Conservation (phyloP, 371 early-diverging fungal species). For the Basidiobolus heterosporus region DNA sequence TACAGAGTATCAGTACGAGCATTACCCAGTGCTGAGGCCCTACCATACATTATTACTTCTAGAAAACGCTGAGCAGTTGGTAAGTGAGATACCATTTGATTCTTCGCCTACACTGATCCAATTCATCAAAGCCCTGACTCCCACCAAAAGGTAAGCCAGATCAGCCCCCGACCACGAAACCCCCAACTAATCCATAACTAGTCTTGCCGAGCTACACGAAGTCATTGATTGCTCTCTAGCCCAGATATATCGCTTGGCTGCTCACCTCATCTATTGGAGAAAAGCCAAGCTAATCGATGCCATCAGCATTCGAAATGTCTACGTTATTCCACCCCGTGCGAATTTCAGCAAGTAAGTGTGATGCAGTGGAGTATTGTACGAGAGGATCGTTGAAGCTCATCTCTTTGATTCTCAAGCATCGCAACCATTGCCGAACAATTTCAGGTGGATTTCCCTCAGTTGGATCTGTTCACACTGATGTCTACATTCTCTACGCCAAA, state of each 20-base stretch:
- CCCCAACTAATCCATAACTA: too few species aligned
- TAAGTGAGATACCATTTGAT: constrained; percentile 59
- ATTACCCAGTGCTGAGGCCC: constrained; percentile 62
- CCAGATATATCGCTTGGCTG: constrained; percentile 71
- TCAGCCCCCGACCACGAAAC: too few species aligned
- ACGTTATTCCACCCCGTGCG: constrained; percentile 55
- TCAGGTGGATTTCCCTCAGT: constrained; percentile 34
- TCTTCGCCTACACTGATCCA: constrained; percentile 68
- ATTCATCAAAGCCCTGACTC: constrained; percentile 67
- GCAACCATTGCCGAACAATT: constrained; percentile 33
- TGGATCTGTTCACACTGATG: constrained; percentile 51
- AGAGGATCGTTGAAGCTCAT: not conserved
- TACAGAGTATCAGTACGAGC: constrained; percentile 34
- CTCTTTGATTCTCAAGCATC: constrained; percentile 13
- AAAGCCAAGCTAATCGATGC: constrained; percentile 77
- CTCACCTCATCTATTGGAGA: constrained; percentile 81
- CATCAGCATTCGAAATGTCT: constrained; percentile 57
- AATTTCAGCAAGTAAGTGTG: constrained; percentile 32
- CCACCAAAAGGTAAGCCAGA: constrained; percentile 44
- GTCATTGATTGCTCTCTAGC: constrained; percentile 74
- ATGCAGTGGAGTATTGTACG: not conserved
- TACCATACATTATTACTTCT: constrained; percentile 69
- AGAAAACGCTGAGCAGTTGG: constrained; percentile 66
- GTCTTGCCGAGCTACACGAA: constrained; percentile 63
- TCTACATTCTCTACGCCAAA: constrained; percentile 55